Percentiles rank a stretch among this genome's conserved stretches.
These are phyloP conservation scores for Bruguiera parviflora DNA, from an alignment of 345 rosid genomes.

Conservation along the genomic window DNA sequence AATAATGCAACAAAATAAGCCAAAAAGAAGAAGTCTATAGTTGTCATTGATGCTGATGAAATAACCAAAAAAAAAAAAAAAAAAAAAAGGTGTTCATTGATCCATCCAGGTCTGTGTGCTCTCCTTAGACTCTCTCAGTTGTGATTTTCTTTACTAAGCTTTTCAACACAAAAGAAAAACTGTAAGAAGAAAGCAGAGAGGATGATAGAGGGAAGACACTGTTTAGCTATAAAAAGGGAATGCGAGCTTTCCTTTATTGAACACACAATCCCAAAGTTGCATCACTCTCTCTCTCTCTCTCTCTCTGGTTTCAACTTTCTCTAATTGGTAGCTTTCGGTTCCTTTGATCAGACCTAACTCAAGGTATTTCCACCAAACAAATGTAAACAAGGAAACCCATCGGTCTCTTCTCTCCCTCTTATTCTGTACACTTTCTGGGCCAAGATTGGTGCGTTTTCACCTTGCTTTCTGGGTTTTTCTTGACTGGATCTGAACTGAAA, in stretches of 20 bases:
- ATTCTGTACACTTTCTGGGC: slow-evolving; percentile 19
- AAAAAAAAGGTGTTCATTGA: no score
- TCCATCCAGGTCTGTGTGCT: not conserved
- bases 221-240: slow-evolving; percentile 39
- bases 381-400: slow-evolving; percentile 7
- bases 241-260: slow-evolving; percentile 39
- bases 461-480: slow-evolving; percentile 15
- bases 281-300: not conserved
- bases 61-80: no score
- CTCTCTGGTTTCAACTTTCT: not conserved
- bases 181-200: not conserved
- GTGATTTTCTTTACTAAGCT: not conserved
- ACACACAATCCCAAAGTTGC: not conserved
- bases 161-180: not conserved
- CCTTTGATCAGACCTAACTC: slow-evolving; percentile 15
- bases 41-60: no score
- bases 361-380: slow-evolving; percentile 2
- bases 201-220: slow-evolving; percentile 8
- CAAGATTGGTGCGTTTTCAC: slow-evolving; percentile 15
- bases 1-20: not conserved
- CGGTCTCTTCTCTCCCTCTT: not conserved
- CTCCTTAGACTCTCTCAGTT: not conserved
- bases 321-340: slow-evolving; percentile 17
- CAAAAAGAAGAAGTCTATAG: not conserved
- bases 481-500: slow-evolving; percentile 33